phyloP scores from a whole-genome alignment of 225 moss, liverwort and hornwort genomes.

The Marchantia polymorpha region DNA sequence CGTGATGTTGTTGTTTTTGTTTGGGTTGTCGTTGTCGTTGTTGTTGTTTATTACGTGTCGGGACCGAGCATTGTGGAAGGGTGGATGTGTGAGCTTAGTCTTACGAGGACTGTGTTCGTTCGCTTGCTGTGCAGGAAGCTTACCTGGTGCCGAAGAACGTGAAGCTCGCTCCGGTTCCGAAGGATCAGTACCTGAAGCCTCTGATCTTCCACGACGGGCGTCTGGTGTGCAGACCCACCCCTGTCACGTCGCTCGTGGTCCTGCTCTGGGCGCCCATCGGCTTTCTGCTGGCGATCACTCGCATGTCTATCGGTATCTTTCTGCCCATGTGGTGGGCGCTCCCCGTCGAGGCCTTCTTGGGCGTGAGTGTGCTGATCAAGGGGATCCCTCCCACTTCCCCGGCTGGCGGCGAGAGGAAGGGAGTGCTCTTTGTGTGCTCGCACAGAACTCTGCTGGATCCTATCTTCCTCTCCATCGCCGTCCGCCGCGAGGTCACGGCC shows the following conservation, averaged over 20 bases:
- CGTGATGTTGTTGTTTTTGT: not conserved
- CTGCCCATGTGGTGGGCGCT: constrained; percentile 71
- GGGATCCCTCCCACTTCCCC: constrained; percentile 49
- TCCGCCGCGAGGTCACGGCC: constrained; percentile 61
- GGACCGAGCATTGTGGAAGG: too few relatives aligned
- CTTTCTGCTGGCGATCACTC: constrained; percentile 47
- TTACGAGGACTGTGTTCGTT: too few relatives aligned
- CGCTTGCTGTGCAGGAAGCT: constrained; percentile 40
- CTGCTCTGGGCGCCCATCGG: constrained; percentile 72
- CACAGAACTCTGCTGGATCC: constrained; percentile 83
- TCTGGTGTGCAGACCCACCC: constrained; percentile 68
- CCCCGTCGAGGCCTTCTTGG: constrained; percentile 58
- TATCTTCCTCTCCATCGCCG: constrained; percentile 69
- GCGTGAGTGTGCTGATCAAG: constrained; percentile 48
- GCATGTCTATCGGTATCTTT: constrained; percentile 52
- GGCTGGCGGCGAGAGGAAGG: constrained; percentile 40
- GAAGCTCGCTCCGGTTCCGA: constrained; percentile 46
- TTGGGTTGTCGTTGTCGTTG: not conserved
- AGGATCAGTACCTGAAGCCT: constrained; percentile 59
- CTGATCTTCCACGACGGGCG: constrained; percentile 83
- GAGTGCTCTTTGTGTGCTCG: constrained; percentile 70
- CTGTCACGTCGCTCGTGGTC: constrained; percentile 54
- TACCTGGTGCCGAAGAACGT: constrained; percentile 50
- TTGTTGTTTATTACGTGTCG: not conserved
- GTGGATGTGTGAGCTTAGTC: not conserved